Base-by-base conservation (phyloP, 495 filamentous ascomycete genomes). In the Corynascus novoguineensis region DNA sequence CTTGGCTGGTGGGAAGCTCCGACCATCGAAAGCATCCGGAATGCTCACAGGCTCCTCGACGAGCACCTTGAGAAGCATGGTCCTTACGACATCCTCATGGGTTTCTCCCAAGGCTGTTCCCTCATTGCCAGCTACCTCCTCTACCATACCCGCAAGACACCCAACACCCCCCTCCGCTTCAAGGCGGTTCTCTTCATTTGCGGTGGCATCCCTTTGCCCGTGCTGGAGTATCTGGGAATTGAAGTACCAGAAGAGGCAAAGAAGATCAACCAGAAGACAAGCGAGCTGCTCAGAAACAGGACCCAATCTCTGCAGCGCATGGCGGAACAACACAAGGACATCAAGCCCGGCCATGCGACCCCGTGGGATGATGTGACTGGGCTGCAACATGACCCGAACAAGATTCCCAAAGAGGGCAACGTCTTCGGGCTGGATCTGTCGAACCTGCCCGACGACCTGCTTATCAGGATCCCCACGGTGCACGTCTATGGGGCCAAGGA, bases 401-500 rank as follows among this genome's bases (percentile, higher is more conserved):
- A 42, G n/a, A 45, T 60, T 41, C 68, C 66, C 3, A 28, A 61
- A 29, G 29, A 57, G 47, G 25, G 10, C 17, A 71, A 77, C 17
- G 71, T 78, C 9, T 81, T 79, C 24, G 83, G 80, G 22, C 67
- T 83, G 5, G 77, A 86, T 47, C 64, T 82, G 41, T 75, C 77
- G 10, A 55, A 51, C 0, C 70, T 78, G 3, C 73, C 75, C 6
- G 52, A 60, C 15, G 66, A 72, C 31, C 28, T 72, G 21, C 62
- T 62, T 25, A 80, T 87, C 50, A 49, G 63, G 17, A 78, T 87
- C 19, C 84, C 84, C 0, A 86, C 84, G 9, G 80, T 82, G 46
- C 82, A 86, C 67, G 67, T 86, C 15, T 84, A 81, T 57, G 83
- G 84, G 0, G 64, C 57, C 4, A 81, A 80, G 48, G 83, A 86